A percentile compares a stretch with the other conserved stretches of the same genome.
phyloP scores from a whole-genome alignment of 2,329 filamentous ascomycete genomes.

The Neoarthrinium moseri region DNA sequence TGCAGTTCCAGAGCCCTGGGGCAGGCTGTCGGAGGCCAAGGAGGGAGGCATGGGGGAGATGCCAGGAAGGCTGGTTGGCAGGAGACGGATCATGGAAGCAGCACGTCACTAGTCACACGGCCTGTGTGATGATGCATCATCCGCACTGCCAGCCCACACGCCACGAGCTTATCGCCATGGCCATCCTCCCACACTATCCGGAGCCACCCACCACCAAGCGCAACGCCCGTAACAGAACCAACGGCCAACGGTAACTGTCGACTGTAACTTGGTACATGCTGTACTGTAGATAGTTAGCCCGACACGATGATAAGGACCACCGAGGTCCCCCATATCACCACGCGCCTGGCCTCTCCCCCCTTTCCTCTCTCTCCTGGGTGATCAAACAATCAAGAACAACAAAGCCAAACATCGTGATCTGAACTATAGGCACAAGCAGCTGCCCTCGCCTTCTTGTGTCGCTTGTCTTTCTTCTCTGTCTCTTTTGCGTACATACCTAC shows the following conservation, averaged over 20 bases:
- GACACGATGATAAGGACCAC: constrained; percentile 9
- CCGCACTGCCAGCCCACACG: constrained; percentile 2
- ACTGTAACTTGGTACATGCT: neutral
- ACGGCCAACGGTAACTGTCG: constrained; percentile 1
- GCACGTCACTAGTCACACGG: constrained; percentile 11
- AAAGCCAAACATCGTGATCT: neutral
- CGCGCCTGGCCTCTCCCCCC: neutral
- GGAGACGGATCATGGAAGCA: neutral
- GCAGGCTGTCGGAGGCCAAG: no score
- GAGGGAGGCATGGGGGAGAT: no score
- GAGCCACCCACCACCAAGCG: neutral
- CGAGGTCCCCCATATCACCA: constrained; percentile 5
- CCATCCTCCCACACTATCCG: neutral
- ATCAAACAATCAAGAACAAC: constrained; percentile 2
- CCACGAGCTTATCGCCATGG: constrained; percentile 4
- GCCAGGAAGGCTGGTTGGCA: no score
- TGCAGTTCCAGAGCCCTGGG: no score
- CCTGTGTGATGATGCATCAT: constrained; percentile 2
- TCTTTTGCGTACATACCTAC: no score
- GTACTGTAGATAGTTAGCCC: constrained; percentile 3
- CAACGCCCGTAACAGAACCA: no score
- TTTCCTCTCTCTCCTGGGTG: neutral
- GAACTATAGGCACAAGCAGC: neutral
- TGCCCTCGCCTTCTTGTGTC: neutral
- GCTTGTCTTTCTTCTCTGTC: neutral